phyloP scores from a whole-genome alignment of 257 asterid species.

The Solanum neorickii region DNA sequence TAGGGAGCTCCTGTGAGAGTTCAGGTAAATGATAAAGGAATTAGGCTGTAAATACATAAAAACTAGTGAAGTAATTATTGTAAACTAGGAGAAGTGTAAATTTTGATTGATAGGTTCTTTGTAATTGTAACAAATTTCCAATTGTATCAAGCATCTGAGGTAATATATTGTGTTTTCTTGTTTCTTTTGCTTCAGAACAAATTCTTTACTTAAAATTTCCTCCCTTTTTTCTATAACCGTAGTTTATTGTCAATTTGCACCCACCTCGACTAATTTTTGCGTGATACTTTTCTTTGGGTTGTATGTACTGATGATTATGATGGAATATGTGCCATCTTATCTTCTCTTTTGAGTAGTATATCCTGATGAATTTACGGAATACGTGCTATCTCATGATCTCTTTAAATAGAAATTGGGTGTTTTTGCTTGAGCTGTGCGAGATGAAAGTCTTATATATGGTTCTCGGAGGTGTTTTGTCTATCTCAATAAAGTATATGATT shows the following conservation, averaged over 20 bases:
- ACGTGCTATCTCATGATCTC: too few relatives aligned
- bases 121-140: conserved; percentile 7
- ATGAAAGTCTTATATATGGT: background rate
- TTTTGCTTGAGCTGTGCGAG: background rate
- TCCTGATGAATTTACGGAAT: too few relatives aligned
- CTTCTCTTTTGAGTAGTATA: too few relatives aligned
- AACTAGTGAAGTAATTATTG: conserved; percentile 23
- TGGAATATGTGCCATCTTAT: background rate
- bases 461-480: background rate
- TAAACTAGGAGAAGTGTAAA: conserved; percentile 18
- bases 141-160: background rate
- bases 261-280: background rate
- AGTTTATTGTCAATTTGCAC: background rate
- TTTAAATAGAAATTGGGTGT: too few relatives aligned
- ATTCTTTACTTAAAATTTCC: background rate
- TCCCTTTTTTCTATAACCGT: background rate
- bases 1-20: conserved; percentile 82
- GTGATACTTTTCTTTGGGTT: background rate
- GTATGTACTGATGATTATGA: background rate
- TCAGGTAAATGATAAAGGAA: conserved; percentile 42
- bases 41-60: conserved; percentile 9
- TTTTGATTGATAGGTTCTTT: conserved; percentile 18
- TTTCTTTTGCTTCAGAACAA: conserved; percentile 13
- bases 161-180: conserved; percentile 3
- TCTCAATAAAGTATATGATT: background rate